These are phyloP conservation scores for Rhodotorula glutinis DNA, from an alignment of 1,284 basidiomycete species.

Conservation along the genomic window DNA sequence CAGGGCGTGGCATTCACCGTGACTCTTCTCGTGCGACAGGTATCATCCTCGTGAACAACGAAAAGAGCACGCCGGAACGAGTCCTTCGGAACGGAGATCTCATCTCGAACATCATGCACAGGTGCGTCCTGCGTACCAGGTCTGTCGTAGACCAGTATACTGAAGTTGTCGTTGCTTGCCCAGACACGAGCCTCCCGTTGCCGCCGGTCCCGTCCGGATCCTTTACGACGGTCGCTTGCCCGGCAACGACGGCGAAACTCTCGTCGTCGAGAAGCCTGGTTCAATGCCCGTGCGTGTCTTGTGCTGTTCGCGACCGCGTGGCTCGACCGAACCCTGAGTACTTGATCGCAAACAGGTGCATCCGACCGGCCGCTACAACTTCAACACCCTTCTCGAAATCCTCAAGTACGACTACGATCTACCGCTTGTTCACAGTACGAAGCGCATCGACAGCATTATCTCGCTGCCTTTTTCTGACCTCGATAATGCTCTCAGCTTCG, in stretches of 20 bases:
- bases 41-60: slow-evolving; percentile 88
- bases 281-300: slow-evolving; percentile 57
- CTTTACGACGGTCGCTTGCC: slow-evolving; percentile 52
- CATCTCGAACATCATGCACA: slow-evolving; percentile 40
- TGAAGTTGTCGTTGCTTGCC: background rate
- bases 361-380: slow-evolving; percentile 74
- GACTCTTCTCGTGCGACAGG: slow-evolving; percentile 60
- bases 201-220: slow-evolving; percentile 78
- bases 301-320: slow-evolving; percentile 1
- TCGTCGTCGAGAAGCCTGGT: slow-evolving; percentile 93
- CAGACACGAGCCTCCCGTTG: slow-evolving; percentile 94
- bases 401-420: slow-evolving; percentile 68
- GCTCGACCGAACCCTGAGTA: slow-evolving; percentile 46
- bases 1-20: too few relatives aligned
- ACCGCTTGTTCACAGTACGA: slow-evolving; percentile 75
- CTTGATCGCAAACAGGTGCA: slow-evolving; percentile 51
- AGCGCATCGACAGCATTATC: background rate
- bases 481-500: slow-evolving; percentile 60
- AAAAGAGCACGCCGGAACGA: slow-evolving; percentile 71
- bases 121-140: slow-evolving; percentile 15
- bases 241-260: slow-evolving; percentile 44
- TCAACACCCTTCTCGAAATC: slow-evolving; percentile 2
- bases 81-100: slow-evolving; percentile 78
- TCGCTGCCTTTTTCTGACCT: background rate
- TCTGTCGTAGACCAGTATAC: background rate